These are phyloP conservation scores for Kalmusia sp. DNA, from an alignment of 2,329 filamentous ascomycete species.

Conservation along the genomic window DNA sequence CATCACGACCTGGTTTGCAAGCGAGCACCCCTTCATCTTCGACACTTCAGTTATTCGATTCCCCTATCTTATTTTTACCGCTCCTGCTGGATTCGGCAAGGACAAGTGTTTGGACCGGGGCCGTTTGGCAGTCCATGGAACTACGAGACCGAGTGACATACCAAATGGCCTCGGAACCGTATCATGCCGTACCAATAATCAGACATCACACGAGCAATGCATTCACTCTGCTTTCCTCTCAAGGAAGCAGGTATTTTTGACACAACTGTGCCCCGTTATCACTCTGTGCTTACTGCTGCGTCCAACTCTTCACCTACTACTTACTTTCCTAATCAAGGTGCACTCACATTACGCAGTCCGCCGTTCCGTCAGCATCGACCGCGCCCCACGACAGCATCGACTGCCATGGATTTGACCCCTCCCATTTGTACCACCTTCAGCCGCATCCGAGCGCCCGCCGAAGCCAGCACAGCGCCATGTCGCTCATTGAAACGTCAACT, in stretches of 20 bases:
- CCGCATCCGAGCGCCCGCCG: slow-evolving; percentile 5
- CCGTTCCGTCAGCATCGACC: neutral
- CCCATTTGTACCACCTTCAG: slow-evolving; percentile 9
- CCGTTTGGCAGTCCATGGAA: neutral
- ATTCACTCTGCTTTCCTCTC: slow-evolving; percentile 9
- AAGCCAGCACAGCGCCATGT: slow-evolving; percentile 1
- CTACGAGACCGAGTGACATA: neutral
- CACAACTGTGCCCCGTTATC: neutral
- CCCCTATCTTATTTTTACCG: neutral
- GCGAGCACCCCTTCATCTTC: slow-evolving; percentile 4
- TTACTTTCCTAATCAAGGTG: neutral
- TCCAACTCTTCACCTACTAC: neutral
- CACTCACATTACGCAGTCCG: neutral
- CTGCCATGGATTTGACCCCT: too few species aligned
- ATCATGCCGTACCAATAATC: slow-evolving; percentile 6
- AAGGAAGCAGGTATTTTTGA: slow-evolving; percentile 5
- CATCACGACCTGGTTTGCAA: slow-evolving; percentile 7
- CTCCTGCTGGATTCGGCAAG: slow-evolving; percentile 2
- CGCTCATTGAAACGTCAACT: slow-evolving; percentile 14
- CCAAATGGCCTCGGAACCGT: neutral
- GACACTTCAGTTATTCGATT: slow-evolving; percentile 11
- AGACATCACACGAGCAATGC: slow-evolving; percentile 13
- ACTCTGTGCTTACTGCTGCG: neutral
- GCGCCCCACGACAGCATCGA: neutral
- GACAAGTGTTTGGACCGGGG: slow-evolving; percentile 1